phyloP scores from a whole-genome alignment of 1,139 yeast species.

The Suhomyces bribrorum region DNA sequence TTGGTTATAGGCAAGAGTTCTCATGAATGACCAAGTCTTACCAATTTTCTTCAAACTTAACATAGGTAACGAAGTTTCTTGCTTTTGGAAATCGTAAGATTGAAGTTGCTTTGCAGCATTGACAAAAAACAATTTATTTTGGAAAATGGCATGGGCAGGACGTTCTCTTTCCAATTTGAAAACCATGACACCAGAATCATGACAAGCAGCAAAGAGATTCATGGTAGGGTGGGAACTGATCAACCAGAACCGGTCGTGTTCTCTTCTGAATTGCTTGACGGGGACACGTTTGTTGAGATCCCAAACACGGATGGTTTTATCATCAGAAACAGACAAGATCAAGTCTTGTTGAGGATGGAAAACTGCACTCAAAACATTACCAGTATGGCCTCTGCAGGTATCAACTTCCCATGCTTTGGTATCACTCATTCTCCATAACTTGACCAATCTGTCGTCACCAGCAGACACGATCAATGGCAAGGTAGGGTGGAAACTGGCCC shows the following conservation, averaged over 20 bases:
- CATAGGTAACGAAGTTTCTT: conserved; percentile 73
- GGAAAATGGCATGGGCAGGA: conserved; percentile 81
- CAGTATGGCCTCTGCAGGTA: conserved; percentile 96
- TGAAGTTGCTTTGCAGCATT: conserved; percentile 88
- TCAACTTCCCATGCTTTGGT: conserved; percentile 99
- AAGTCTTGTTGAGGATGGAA: conserved; percentile 95
- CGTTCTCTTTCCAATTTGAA: conserved; percentile 97
- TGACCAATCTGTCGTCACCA: conserved; percentile 94
- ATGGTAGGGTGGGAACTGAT: conserved; percentile 85
- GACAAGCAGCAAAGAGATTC: conserved; percentile 94
- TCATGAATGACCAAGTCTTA: conserved; percentile 81
- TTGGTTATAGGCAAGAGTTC: conserved; percentile 87
- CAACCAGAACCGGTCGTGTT: conserved; percentile 93
- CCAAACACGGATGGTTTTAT: conserved; percentile 97
- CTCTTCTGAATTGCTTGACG: conserved; percentile 92
- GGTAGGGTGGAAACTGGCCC: conserved; percentile 98
- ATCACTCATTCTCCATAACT: conserved; percentile 97
- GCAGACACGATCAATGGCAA: conserved; percentile 93
- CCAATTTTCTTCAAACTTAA: conserved; percentile 84
- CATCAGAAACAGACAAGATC: conserved; percentile 92
- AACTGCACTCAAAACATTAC: conserved; percentile 83
- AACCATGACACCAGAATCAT: conserved; percentile 97
- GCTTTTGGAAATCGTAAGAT: conserved; percentile 63
- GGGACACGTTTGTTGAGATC: conserved; percentile 93
- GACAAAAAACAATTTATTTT: conserved; percentile 68